phyloP scores from a whole-genome alignment of 1,284 basidiomycete genomes.

The Cerioporus squamosus region DNA sequence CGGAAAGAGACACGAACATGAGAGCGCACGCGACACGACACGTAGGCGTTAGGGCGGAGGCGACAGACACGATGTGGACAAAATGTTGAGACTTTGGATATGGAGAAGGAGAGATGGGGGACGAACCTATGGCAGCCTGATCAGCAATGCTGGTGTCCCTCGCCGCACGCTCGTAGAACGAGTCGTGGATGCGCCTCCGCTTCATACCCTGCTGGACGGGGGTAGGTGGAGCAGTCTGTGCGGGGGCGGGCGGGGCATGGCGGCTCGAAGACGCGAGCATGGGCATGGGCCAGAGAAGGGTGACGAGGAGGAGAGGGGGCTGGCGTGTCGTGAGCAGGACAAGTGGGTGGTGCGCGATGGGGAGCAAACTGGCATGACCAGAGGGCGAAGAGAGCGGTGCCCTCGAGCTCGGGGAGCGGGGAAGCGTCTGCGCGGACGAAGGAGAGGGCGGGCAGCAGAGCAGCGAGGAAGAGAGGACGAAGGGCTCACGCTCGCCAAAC shows the following conservation, averaged over 20 bases:
- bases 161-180: slow-evolving; percentile 18
- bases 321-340: slow-evolving; percentile 14
- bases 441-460: slow-evolving; percentile 16
- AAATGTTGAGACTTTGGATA: slow-evolving; percentile 3
- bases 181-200: slow-evolving; percentile 29
- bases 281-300: slow-evolving; percentile 39
- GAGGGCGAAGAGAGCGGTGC: slow-evolving; percentile 19
- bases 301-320: slow-evolving; percentile 13
- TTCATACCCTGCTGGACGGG: slow-evolving; percentile 31
- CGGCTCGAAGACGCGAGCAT: slow-evolving; percentile 40
- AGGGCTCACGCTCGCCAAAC: slow-evolving; percentile 4
- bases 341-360: slow-evolving; percentile 20
- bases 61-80: slow-evolving; percentile 2
- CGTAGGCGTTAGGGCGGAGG: neutral
- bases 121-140: slow-evolving; percentile 45
- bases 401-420: slow-evolving; percentile 17
- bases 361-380: slow-evolving; percentile 47
- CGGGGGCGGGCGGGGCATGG: slow-evolving; percentile 41
- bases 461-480: slow-evolving; percentile 9
- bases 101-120: slow-evolving; percentile 20
- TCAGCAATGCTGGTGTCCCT: slow-evolving; percentile 42
- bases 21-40: neutral
- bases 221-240: slow-evolving; percentile 38
- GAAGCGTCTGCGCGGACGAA: slow-evolving; percentile 17
- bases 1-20: slow-evolving; percentile 2